phyloP scores from a whole-genome alignment of 179 eudicot genomes.

The Sideroxylon spinosum region DNA sequence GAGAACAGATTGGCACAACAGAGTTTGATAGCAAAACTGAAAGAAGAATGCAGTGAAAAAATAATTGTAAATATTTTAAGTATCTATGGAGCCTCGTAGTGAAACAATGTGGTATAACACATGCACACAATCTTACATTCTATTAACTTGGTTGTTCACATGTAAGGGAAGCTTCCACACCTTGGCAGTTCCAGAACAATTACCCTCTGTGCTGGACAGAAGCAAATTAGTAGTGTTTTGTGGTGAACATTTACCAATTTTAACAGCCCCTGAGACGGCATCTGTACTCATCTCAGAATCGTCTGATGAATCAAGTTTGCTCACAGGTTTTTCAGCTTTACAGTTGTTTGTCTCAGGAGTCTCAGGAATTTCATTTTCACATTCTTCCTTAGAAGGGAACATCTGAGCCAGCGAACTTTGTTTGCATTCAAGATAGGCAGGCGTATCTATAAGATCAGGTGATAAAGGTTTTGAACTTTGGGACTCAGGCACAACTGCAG shows the following conservation, averaged over 20 bases:
- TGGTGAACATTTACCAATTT: conserved; percentile 21
- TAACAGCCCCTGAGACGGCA: conserved; percentile 22
- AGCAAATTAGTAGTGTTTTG: conserved; percentile 16
- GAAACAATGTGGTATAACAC: too few species aligned
- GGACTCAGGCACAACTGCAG: conserved; percentile 23
- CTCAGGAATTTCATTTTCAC: conserved; percentile 16
- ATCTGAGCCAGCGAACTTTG: conserved; percentile 11
- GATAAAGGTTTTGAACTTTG: conserved; percentile 22
- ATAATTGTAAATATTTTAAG: neutral
- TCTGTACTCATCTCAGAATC: conserved; percentile 16
- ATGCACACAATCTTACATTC: conserved; percentile 37
- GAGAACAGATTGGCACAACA: neutral
- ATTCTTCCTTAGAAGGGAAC: conserved; percentile 17
- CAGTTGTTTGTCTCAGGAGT: conserved; percentile 4
- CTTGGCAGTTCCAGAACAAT: conserved; percentile 23
- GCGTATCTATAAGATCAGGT: conserved; percentile 15
- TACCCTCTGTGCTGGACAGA: conserved; percentile 18
- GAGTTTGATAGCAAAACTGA: neutral
- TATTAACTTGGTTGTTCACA: conserved; percentile 24
- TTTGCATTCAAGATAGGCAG: conserved; percentile 6
- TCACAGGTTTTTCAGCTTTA: conserved; percentile 17
- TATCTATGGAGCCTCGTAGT: neutral
- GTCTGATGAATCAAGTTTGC: conserved; percentile 20
- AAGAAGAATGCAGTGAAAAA: neutral
- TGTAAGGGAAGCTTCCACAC: conserved; percentile 21